phyloP scores from a whole-genome alignment of 2,329 filamentous ascomycete species.

The Pseudohalonectria lignicola region DNA sequence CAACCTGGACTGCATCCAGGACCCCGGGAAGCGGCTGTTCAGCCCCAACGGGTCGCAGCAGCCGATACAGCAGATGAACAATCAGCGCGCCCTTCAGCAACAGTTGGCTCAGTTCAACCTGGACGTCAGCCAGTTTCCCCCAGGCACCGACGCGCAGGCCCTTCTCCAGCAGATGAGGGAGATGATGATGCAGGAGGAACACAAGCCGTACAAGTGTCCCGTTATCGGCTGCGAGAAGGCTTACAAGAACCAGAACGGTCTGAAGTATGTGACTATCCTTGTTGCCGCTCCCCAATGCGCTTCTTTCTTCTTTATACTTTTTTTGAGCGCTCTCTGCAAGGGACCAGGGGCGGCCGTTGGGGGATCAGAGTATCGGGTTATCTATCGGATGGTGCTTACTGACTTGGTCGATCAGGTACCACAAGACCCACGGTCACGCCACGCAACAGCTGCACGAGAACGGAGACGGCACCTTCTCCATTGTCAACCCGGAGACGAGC shows the following conservation, averaged over 20 bases:
- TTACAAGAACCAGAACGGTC: constrained; percentile 98
- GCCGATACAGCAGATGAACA: constrained; percentile 52
- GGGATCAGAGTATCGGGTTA: too few relatives aligned
- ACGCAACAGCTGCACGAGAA: constrained; percentile 97
- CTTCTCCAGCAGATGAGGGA: constrained; percentile 44
- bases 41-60: constrained; percentile 60
- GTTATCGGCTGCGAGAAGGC: constrained; percentile 98
- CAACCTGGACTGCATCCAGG: constrained; percentile 61
- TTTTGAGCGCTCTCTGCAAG: too few relatives aligned
- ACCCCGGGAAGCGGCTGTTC: constrained; percentile 88
- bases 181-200: constrained; percentile 72
- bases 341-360: too few relatives aligned
- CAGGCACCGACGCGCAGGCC: constrained; percentile 59
- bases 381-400: too few relatives aligned
- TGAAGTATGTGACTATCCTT: constrained; percentile 57
- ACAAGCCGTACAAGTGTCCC: constrained; percentile 95
- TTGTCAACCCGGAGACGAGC: constrained; percentile 92
- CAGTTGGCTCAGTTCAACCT: constrained; percentile 64
- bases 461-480: constrained; percentile 92
- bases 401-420: constrained; percentile 46
- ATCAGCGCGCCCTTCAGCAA: constrained; percentile 53
- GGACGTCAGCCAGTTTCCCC: constrained; percentile 63
- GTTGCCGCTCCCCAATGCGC: not conserved
- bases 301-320: too few relatives aligned
- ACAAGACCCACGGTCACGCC: constrained; percentile 81